Evolutionary conservation across 2,329 filamentous ascomycete species (phyloP).

Genomic region (Fusarium buxicola): DNA sequence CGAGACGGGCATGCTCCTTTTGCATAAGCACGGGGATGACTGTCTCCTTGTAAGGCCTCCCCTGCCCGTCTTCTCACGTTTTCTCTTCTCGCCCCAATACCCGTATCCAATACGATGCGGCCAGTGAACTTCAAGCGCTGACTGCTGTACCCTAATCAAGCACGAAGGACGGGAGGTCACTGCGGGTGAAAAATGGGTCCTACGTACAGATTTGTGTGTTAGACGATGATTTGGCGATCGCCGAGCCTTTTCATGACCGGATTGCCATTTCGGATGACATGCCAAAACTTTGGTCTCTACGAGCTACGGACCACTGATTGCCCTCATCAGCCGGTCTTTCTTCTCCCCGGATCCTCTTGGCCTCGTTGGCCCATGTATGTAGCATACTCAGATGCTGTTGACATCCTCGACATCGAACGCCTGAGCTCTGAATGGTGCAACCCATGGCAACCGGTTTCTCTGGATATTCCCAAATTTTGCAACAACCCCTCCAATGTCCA

Average conservation of each 20-base stretch:
- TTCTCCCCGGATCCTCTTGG: not conserved
- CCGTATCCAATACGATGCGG: not conserved
- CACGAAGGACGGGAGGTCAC: slow-evolving; percentile 87
- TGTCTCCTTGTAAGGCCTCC: slow-evolving; percentile 76
- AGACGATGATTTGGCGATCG: slow-evolving; percentile 54
- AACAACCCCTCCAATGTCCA: not conserved
- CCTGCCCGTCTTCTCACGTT: slow-evolving; percentile 15
- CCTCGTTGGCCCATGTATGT: not conserved
- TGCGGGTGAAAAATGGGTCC: slow-evolving; percentile 89
- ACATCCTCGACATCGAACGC: not conserved
- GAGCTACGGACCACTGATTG: not conserved
- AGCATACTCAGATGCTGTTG: not conserved
- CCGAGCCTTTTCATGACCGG: slow-evolving; percentile 1
- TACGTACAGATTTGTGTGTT: slow-evolving; percentile 84
- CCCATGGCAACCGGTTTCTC: not conserved
- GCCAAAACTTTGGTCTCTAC: not conserved
- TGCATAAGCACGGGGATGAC: slow-evolving; percentile 90
- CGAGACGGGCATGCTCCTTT: slow-evolving; percentile 85
- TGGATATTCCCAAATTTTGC: not conserved
- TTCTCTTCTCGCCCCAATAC: not conserved
- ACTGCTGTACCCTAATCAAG: slow-evolving; percentile 49
- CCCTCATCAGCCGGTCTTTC: not conserved
- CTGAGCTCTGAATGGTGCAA: slow-evolving; percentile 6
- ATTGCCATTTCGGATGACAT: slow-evolving; percentile 10
- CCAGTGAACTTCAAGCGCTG: not conserved